phyloP scores from a whole-genome alignment of 148 eudicot genomes.

The Rhododendron vialii region DNA sequence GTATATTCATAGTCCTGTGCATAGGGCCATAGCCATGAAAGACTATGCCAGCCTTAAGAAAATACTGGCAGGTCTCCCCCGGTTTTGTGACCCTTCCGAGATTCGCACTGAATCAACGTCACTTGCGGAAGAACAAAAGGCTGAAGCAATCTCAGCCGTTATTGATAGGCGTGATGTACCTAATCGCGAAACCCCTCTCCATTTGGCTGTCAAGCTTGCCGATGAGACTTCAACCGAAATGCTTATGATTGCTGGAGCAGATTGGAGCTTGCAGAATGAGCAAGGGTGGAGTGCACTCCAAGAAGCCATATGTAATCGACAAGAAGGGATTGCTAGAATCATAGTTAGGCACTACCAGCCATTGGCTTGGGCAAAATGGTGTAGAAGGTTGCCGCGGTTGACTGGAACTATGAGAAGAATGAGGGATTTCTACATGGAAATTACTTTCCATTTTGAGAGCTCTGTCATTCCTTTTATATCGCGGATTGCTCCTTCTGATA shows the following conservation, averaged over 20 bases:
- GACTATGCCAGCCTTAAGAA: constrained; percentile 58
- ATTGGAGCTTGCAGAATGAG: constrained; percentile 92
- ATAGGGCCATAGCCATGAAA: constrained; percentile 50
- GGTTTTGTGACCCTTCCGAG: constrained; percentile 57
- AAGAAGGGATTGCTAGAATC: constrained; percentile 73
- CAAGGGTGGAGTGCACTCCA: constrained; percentile 94
- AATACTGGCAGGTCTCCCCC: constrained; percentile 59
- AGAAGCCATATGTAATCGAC: constrained; percentile 74
- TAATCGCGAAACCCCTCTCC: constrained; percentile 79
- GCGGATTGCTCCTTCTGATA: constrained; percentile 88
- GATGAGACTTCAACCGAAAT: constrained; percentile 69
- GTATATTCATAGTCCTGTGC: constrained; percentile 73
- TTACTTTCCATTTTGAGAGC: constrained; percentile 87
- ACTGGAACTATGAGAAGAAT: constrained; percentile 66
- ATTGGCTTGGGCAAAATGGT: constrained; percentile 96
- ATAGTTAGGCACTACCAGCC: constrained; percentile 84
- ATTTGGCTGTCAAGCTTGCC: constrained; percentile 67
- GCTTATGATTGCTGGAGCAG: constrained; percentile 88
- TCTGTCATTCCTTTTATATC: constrained; percentile 89
- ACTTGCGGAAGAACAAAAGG: constrained; percentile 68
- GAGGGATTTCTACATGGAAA: constrained; percentile 94
- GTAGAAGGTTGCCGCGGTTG: constrained; percentile 81
- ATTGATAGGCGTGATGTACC: constrained; percentile 84
- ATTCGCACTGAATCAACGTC: constrained; percentile 57
- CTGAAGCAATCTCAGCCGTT: constrained; percentile 65